These are phyloP conservation scores for Claviceps humidiphila DNA, from an alignment of 2,329 filamentous ascomycete genomes.

Conservation along the genomic window DNA sequence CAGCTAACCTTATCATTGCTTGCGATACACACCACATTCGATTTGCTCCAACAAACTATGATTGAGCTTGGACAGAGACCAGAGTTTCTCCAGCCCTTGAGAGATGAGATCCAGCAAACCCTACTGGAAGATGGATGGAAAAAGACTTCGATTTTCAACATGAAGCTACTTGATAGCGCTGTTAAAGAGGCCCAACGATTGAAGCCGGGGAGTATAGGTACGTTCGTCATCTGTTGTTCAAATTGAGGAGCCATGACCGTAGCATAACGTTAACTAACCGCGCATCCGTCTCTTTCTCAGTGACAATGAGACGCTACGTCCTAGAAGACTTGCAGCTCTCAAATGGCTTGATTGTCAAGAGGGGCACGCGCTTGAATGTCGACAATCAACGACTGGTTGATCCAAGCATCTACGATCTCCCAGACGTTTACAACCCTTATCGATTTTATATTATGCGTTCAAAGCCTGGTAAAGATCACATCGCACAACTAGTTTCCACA, in stretches of 20 bases:
- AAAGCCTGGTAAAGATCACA: background rate
- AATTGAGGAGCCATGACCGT: background rate
- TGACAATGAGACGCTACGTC: conserved; percentile 1
- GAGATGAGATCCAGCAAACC: conserved; percentile 24
- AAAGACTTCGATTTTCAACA: conserved; percentile 27
- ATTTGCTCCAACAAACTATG: conserved; percentile 11
- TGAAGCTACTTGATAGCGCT: conserved; percentile 35
- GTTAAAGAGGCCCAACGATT: conserved; percentile 37
- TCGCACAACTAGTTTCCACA: conserved; percentile 18
- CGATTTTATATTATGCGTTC: conserved; percentile 10
- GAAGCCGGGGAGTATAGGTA: conserved; percentile 15
- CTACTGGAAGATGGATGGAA: conserved; percentile 22
- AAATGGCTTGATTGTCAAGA: conserved; percentile 10
- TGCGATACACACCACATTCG: conserved; percentile 40
- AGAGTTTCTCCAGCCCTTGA: conserved; percentile 22
- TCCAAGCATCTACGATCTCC: conserved; percentile 8
- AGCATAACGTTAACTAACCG: background rate
- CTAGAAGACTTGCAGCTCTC: conserved; percentile 9
- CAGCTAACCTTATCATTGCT: conserved; percentile 26
- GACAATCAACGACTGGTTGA: conserved; percentile 10
- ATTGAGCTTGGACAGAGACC: conserved; percentile 26
- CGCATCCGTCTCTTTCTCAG: background rate
- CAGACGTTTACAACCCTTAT: conserved; percentile 10
- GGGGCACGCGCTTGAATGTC: conserved; percentile 9
- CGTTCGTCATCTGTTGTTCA: background rate